These are phyloP conservation scores for Aspergillus floridensis DNA, from an alignment of 2,329 filamentous ascomycete species.

Conservation along the genomic window DNA sequence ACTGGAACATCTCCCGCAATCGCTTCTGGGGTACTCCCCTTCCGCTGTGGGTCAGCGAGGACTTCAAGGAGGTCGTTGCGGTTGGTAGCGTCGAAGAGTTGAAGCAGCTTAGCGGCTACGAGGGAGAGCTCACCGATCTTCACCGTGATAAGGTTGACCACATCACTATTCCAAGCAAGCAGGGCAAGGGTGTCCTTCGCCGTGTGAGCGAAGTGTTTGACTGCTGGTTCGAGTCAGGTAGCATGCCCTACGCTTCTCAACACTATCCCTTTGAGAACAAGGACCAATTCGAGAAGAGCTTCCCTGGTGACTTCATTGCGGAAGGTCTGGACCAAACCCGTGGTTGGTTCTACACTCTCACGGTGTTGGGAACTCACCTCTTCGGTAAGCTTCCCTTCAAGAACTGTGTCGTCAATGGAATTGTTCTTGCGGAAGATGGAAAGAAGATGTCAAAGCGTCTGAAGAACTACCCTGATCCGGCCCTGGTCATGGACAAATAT, in stretches of 20 bases:
- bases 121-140: slow-evolving; percentile 78
- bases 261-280: slow-evolving; percentile 92
- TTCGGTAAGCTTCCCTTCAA: slow-evolving; percentile 84
- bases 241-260: slow-evolving; percentile 88
- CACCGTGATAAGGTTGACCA: slow-evolving; percentile 91
- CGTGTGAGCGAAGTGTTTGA: slow-evolving; percentile 89
- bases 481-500: slow-evolving; percentile 78
- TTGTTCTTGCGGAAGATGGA: slow-evolving; percentile 88
- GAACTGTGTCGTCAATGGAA: slow-evolving; percentile 95
- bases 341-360: slow-evolving; percentile 94
- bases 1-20: slow-evolving; percentile 94
- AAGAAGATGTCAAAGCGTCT: slow-evolving; percentile 99
- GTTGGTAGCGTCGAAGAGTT: slow-evolving; percentile 82
- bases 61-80: slow-evolving; percentile 81
- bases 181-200: slow-evolving; percentile 77
- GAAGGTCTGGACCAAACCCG: slow-evolving; percentile 91
- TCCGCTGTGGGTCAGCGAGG: slow-evolving; percentile 87
- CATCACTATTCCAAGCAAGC: slow-evolving; percentile 88
- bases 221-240: slow-evolving; percentile 95
- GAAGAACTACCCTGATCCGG: slow-evolving; percentile 92
- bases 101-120: slow-evolving; percentile 79
- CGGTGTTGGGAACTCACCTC: slow-evolving; percentile 82
- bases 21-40: slow-evolving; percentile 95
- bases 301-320: slow-evolving; percentile 91
- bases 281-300: slow-evolving; percentile 73